Percentiles rank a stretch among this genome's conserved stretches.
phyloP scores from a whole-genome alignment of 176 grass and related monocot species.

The Elaeis guineensis region DNA sequence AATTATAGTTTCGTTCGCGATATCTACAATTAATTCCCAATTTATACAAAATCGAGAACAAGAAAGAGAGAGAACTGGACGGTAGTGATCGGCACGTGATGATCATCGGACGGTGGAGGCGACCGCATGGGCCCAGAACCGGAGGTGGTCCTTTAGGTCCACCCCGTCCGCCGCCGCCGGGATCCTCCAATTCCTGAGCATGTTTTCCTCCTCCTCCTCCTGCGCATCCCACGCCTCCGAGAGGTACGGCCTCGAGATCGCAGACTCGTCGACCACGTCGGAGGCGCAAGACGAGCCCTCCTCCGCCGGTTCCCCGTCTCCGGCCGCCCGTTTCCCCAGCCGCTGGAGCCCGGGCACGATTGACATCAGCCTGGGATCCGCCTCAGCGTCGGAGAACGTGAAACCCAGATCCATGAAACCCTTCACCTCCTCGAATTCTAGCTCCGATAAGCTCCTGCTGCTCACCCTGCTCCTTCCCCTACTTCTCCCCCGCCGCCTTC shows the following conservation, averaged over 20 bases:
- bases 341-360: conserved; percentile 63
- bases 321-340: background rate
- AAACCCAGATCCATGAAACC: conserved; percentile 74
- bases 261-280: background rate
- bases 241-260: conserved; percentile 44
- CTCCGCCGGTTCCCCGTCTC: conserved; percentile 8
- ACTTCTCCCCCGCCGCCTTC: background rate
- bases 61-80: too few species aligned
- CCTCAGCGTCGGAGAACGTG: conserved; percentile 64
- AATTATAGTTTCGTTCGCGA: too few species aligned
- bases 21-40: too few species aligned
- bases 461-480: conserved; percentile 8
- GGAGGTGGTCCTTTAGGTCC: conserved; percentile 70
- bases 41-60: too few species aligned
- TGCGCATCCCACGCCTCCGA: conserved; percentile 73
- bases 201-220: conserved; percentile 32
- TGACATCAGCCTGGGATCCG: conserved; percentile 35
- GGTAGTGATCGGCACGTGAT: background rate
- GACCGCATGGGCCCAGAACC: conserved; percentile 80
- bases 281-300: background rate
- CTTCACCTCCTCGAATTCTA: conserved; percentile 87
- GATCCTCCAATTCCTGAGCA: conserved; percentile 52
- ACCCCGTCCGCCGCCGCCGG: conserved; percentile 23
- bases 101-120: conserved; percentile 61
- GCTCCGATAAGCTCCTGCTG: conserved; percentile 67